Evolutionary conservation across 768 basidiomycete genomes (phyloP), one percentile per base, ranked within the genome.

Genomic region (Hypsizygus marmoreus): DNA sequence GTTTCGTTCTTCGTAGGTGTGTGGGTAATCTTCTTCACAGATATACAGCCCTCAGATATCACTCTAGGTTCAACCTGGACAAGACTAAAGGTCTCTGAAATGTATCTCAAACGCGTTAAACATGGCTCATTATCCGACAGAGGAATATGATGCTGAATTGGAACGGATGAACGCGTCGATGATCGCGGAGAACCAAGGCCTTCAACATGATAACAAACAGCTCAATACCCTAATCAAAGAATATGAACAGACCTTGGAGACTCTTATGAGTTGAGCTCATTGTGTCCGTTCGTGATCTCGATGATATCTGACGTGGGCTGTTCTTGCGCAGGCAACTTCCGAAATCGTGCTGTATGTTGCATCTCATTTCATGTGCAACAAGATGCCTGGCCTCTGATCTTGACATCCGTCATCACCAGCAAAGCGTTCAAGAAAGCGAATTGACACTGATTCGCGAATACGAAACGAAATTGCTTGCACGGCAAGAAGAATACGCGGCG

Each of bases 141-240:
- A 98, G 69, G 82, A 82, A 47, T 99, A 95, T 59, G 84, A 94
- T 38, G 76, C 82, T 12, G 94, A 97, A 60, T 72, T 99, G 16
- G 94, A 97, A 60, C 80, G 81, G 34, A 91, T 97, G 85, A 95
- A 94, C 53, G 67, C 75, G 4, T 75, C 81, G 37, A 85, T 98
- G 58, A 70, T 78, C 4, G 68, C 78, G 17, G 95, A 99, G 64
- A 99, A 98, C 62, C 86, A 88, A 55, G 68, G 72, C 5, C 72
- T 99, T 32, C 81, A 90, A 57, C 81, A 95, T 56, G 97, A 98
- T 69, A 99, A 98, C 74, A 95, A 97, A 63, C 95, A 98, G 56
- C 76, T 99, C 24, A 90, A 86, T 53, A 72, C 78, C 4, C 73
- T 99, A 42, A 86, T 98, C 57, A 94, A 94, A 58, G 97, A 99